These are phyloP conservation scores for Seiridium unicorne DNA, from an alignment of 2,329 filamentous ascomycete species.

Conservation along the genomic window DNA sequence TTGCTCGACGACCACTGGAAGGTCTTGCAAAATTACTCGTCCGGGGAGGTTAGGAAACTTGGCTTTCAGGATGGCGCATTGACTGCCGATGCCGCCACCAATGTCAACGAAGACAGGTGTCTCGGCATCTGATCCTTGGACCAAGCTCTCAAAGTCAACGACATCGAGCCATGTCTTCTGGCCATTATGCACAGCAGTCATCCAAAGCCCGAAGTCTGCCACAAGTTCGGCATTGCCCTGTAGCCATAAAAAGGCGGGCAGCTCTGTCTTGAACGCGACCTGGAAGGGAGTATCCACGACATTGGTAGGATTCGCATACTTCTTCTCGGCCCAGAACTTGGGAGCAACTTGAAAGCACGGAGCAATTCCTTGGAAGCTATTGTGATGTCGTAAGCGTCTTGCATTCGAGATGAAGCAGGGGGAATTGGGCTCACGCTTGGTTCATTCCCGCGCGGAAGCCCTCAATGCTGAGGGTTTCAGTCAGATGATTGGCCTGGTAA, in stretches of 20 bases:
- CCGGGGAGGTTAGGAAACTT: slow-evolving; percentile 30
- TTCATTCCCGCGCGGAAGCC: slow-evolving; percentile 11
- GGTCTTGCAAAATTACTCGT: slow-evolving; percentile 38
- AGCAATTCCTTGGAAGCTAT: background rate
- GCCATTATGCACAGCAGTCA: slow-evolving; percentile 11
- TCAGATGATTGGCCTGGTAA: slow-evolving; percentile 10
- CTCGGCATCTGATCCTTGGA: background rate
- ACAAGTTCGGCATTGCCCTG: slow-evolving; percentile 12
- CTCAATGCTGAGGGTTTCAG: slow-evolving; percentile 8
- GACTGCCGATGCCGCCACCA: slow-evolving; percentile 38
- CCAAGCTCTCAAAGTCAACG: slow-evolving; percentile 10
- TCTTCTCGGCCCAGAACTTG: background rate
- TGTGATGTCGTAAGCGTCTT: too few relatives aligned
- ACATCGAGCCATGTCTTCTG: slow-evolving; percentile 15
- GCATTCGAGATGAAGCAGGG: too few relatives aligned
- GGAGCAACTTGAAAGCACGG: background rate
- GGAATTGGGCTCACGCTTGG: slow-evolving; percentile 11
- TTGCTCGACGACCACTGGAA: slow-evolving; percentile 25
- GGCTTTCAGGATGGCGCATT: slow-evolving; percentile 28
- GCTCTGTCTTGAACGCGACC: slow-evolving; percentile 13
- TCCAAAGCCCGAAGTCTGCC: slow-evolving; percentile 14
- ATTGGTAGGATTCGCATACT: slow-evolving; percentile 7
- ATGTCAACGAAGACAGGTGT: slow-evolving; percentile 35
- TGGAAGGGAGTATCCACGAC: slow-evolving; percentile 10
- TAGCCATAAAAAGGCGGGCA: slow-evolving; percentile 12